Conservation (phyloP, 768 basidiomycete genomes). For the Pholiota microspora region DNA sequence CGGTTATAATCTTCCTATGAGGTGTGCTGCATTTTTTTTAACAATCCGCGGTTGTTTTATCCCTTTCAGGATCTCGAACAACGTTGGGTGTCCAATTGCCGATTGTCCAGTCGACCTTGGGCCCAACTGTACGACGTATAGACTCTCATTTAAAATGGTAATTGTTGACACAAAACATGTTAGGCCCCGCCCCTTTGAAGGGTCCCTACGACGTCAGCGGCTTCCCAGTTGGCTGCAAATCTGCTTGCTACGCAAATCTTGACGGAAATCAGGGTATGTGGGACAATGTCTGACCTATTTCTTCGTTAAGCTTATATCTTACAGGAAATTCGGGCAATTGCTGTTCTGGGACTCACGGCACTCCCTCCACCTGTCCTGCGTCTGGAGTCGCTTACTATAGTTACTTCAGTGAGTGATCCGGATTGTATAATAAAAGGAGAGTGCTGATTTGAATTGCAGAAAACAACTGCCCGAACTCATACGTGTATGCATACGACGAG, state of each 20-base stretch:
- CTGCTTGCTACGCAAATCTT: slow-evolving; percentile 48
- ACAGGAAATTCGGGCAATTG: slow-evolving; percentile 65
- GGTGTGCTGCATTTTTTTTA: slow-evolving; percentile 8
- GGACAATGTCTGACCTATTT: background rate
- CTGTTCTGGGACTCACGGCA: slow-evolving; percentile 56
- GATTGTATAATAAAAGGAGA: background rate
- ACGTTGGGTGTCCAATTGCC: slow-evolving; percentile 49
- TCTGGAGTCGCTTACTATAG: slow-evolving; percentile 35
- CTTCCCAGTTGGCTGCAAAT: slow-evolving; percentile 58
- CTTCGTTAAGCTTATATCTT: background rate
- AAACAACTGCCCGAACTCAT: slow-evolving; percentile 43
- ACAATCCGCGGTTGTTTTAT: background rate
- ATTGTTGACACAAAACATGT: background rate
- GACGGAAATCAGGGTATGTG: slow-evolving; percentile 39
- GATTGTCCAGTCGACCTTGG: slow-evolving; percentile 61
- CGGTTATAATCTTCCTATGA: slow-evolving; percentile 61
- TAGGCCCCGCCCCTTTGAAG: slow-evolving; percentile 48
- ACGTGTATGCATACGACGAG: slow-evolving; percentile 59
- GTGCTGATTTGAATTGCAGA: slow-evolving; percentile 19
- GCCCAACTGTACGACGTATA: slow-evolving; percentile 43
- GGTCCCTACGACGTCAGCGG: slow-evolving; percentile 54
- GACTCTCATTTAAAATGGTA: background rate
- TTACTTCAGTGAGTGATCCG: slow-evolving; percentile 31
- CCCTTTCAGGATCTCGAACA: slow-evolving; percentile 44
- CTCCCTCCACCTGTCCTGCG: slow-evolving; percentile 54